These are phyloP conservation scores for Leucosporidium scottii DNA, from an alignment of 768 basidiomycete species.

Conservation along the genomic window DNA sequence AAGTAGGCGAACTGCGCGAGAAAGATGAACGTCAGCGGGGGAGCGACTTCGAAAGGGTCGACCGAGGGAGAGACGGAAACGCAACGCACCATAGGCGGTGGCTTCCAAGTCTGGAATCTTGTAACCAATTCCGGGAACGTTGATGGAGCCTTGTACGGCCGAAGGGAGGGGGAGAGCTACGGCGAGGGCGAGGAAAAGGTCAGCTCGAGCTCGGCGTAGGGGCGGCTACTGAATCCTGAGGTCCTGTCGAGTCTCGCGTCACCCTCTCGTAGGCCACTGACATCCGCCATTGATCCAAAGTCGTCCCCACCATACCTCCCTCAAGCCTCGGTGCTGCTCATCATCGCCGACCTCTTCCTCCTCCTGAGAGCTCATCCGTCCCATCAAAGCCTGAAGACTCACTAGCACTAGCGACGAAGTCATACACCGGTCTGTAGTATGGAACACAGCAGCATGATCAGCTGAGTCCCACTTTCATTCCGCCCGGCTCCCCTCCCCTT, in stretches of 20 bases:
- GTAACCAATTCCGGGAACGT: conserved; percentile 65
- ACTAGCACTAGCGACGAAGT: conserved; percentile 60
- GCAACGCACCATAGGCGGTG: conserved; percentile 63
- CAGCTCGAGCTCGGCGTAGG: background rate
- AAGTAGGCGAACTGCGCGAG: conserved; percentile 17
- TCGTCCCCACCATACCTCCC: no score
- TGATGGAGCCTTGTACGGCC: conserved; percentile 48
- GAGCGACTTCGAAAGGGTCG: conserved; percentile 49
- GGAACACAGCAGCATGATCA: background rate
- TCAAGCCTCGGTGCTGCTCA: background rate
- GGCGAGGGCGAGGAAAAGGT: background rate
- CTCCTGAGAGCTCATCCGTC: background rate
- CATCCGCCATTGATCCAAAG: no score
- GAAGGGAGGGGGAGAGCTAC: conserved; percentile 20
- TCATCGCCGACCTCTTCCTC: background rate
- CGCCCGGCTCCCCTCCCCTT: background rate
- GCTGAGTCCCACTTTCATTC: no score
- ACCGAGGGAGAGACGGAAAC: conserved; percentile 33
- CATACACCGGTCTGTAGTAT: conserved; percentile 53
- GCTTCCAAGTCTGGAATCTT: conserved; percentile 86
- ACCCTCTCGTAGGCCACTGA: no score
- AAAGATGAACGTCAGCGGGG: background rate
- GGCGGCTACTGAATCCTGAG: no score
- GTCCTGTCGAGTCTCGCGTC: no score
- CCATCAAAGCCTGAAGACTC: background rate